phyloP scores from a whole-genome alignment of 1,139 yeast species.

The Scheffersomyces insectosa region DNA sequence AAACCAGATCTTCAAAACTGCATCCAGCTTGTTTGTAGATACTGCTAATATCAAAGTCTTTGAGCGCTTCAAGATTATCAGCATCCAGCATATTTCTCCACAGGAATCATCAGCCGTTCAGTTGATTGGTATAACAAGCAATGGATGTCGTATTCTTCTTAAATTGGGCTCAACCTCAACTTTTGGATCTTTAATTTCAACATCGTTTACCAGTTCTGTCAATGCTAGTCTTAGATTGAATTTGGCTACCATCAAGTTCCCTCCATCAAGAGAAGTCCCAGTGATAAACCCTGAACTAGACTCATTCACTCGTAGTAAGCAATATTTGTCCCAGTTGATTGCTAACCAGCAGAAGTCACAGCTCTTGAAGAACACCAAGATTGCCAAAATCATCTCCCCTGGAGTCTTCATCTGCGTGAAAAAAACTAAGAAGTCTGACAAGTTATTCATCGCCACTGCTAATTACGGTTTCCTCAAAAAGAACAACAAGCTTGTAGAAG shows the following conservation, averaged over 20 bases:
- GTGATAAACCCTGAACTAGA: slow-evolving; percentile 53
- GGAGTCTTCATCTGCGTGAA: slow-evolving; percentile 69
- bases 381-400: slow-evolving; percentile 67
- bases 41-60: slow-evolving; percentile 43
- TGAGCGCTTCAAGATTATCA: slow-evolving; percentile 56
- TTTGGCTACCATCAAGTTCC: slow-evolving; percentile 63
- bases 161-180: slow-evolving; percentile 43
- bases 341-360: slow-evolving; percentile 48
- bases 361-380: slow-evolving; percentile 47
- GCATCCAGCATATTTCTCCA: slow-evolving; percentile 61
- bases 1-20: slow-evolving; percentile 52
- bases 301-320: slow-evolving; percentile 45
- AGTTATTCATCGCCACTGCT: slow-evolving; percentile 73
- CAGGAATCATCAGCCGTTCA: slow-evolving; percentile 71
- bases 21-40: slow-evolving; percentile 56
- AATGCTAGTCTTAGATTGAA: slow-evolving; percentile 26
- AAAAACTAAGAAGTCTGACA: slow-evolving; percentile 45
- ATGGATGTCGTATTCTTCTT: slow-evolving; percentile 78
- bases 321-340: slow-evolving; percentile 42
- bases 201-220: slow-evolving; percentile 18
- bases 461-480: slow-evolving; percentile 82
- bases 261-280: slow-evolving; percentile 68
- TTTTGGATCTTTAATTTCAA: slow-evolving; percentile 30
- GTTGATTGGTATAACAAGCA: slow-evolving; percentile 80
- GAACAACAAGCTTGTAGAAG: slow-evolving; percentile 71